Percentiles rank a stretch among this genome's conserved stretches.
Conservation (phyloP, 805 yeast genomes). For the Middelhovenomyces tepae region DNA sequence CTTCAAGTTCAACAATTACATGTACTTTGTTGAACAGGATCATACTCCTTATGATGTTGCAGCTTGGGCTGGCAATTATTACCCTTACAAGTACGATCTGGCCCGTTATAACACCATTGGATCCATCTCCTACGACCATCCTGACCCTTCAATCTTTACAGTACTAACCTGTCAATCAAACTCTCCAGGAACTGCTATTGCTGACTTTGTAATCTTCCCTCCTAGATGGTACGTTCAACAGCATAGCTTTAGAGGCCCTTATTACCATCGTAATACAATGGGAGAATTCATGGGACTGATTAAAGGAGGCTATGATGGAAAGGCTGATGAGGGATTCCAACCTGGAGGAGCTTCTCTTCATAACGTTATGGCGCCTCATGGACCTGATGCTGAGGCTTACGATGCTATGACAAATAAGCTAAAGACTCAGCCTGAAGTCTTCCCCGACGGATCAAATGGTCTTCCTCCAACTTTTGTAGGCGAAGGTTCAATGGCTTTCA, state of each 20-base stretch:
- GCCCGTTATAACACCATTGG: slow-evolving; percentile 22
- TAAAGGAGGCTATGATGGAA: slow-evolving; percentile 15
- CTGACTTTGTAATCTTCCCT: slow-evolving; percentile 24
- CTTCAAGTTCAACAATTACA: slow-evolving; percentile 12
- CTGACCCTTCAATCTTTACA: slow-evolving; percentile 24
- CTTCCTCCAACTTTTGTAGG: slow-evolving; percentile 20
- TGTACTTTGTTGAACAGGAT: slow-evolving; percentile 13
- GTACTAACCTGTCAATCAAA: slow-evolving; percentile 17
- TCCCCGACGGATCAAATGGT: too few species aligned
- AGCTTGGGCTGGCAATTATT: slow-evolving; percentile 24
- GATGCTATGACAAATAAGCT: too few species aligned
- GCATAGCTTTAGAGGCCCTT: slow-evolving; percentile 24
- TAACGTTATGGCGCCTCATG: slow-evolving; percentile 24
- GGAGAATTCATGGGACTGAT: slow-evolving; percentile 23
- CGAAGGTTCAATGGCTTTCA: slow-evolving; percentile 23
- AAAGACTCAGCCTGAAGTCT: too few species aligned
- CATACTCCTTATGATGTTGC: slow-evolving; percentile 24
- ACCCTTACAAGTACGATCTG: slow-evolving; percentile 24
- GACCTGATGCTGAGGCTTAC: slow-evolving; percentile 22
- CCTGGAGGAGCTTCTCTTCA: slow-evolving; percentile 28
- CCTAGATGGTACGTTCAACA: slow-evolving; percentile 25
- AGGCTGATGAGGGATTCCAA: slow-evolving; percentile 14
- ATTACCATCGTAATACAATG: slow-evolving; percentile 23
- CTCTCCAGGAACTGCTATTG: slow-evolving; percentile 21
- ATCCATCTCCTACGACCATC: slow-evolving; percentile 23